Evolutionary conservation across 2,329 filamentous ascomycete species (phyloP), one percentile per base, ranked within the genome.

Genomic region (Pyrenophora seminiperda): DNA sequence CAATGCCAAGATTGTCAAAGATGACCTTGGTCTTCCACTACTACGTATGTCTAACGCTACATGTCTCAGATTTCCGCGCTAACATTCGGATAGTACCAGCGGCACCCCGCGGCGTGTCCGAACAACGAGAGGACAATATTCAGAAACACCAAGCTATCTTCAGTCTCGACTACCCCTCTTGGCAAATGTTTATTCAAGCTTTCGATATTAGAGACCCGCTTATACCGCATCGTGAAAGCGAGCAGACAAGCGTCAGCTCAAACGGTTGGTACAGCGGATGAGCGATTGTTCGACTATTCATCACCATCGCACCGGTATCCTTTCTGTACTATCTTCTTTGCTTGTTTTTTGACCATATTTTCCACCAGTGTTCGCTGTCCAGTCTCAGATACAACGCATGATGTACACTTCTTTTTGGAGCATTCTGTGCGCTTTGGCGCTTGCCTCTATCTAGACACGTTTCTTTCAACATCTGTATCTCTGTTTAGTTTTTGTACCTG

Each of bases 141-240:
- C 71, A 71, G 33, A 77, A 75, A 38, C 88, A 94, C 56, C 94
- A 99, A 74, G 90, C 92, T 10, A 87, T 99, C 17, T 84, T 97
- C 68, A 87, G 89, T 10, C 83, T 99, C 54, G 91, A 97, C 62
- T 94, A 91, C 78, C 80, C 83, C 1, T 89, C 83, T 0, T 99
- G 93, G 93, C 78, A 84, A 59, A 83, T 89, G 15, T 79, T 97
- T 36, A 87, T 96, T 40, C 73, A 88, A 7, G 84, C 83, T 0
- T 95, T 92, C 65, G 77, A 87, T 19, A 90, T 97, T 58, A 81
- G 77, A n/a, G 80, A 90, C 57, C 80, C 89, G 1, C 87, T 97
- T 73, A 97, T 99, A 55, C 83, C 86, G n/a, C 89, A 96, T 71
- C 83, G 94, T 17, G 46, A 59, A n/a, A 38, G 47, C 10, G 67